Percentiles rank a stretch among this genome's conserved stretches.
phyloP scores from a whole-genome alignment of 176 grass and related monocot genomes.

The Aegilops tauschii region DNA sequence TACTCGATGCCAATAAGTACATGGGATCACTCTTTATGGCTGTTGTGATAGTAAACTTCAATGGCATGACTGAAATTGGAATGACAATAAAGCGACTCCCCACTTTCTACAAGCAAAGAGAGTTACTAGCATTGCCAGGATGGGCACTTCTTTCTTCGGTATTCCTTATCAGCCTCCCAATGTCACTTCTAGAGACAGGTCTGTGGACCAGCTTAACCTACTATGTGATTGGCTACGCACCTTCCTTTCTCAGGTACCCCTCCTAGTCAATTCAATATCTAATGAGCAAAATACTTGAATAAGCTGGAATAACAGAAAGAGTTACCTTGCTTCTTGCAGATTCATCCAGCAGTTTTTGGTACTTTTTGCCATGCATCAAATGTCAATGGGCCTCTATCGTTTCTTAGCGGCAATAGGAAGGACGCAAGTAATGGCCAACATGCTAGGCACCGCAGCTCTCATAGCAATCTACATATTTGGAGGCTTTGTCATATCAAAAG shows the following conservation, averaged over 20 bases:
- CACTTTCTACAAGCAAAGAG: conserved; percentile 94
- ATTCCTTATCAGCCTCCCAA: conserved; percentile 70
- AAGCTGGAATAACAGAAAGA: neutral
- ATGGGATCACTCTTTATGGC: conserved; percentile 67
- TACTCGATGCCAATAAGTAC: conserved; percentile 80
- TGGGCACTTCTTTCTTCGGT: conserved; percentile 87
- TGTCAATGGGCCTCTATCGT: conserved; percentile 84
- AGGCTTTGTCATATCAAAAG: conserved; percentile 89
- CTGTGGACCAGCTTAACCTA: conserved; percentile 92
- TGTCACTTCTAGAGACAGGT: conserved; percentile 79
- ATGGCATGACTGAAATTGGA: conserved; percentile 91
- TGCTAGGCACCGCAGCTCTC: conserved; percentile 57
- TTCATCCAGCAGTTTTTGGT: conserved; percentile 79
- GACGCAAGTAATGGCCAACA: conserved; percentile 91
- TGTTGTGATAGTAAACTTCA: conserved; percentile 78
- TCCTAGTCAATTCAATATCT: neutral
- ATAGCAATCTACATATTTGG: conserved; percentile 70
- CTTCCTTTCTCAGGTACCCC: conserved; percentile 72
- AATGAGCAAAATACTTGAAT: conserved; percentile 13
- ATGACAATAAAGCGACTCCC: conserved; percentile 92
- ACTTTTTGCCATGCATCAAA: conserved; percentile 84
- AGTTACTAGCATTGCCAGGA: conserved; percentile 76
- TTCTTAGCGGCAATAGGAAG: conserved; percentile 75
- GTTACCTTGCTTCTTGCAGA: conserved; percentile 40
- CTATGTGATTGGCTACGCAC: conserved; percentile 81